A percentile compares a stretch with the other conserved stretches of the same genome.
Conservation (phyloP, 2,329 filamentous ascomycete genomes). For the Colletotrichum sp. region DNA sequence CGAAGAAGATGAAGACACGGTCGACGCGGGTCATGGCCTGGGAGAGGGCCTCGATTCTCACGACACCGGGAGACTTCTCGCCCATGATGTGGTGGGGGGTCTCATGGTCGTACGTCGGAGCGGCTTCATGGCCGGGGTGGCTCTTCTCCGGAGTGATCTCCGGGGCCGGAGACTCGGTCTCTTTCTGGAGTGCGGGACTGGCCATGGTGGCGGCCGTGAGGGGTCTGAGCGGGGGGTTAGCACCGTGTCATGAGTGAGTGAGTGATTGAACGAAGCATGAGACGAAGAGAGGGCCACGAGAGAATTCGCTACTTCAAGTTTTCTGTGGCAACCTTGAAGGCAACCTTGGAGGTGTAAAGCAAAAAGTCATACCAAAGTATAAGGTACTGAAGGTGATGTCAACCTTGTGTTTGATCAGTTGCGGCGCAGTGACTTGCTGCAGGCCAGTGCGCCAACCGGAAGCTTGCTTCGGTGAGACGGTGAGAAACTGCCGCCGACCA, state of each 20-base stretch:
- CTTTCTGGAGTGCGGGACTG: background rate
- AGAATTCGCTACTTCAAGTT: background rate
- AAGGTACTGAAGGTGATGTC: background rate
- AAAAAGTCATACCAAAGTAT: background rate
- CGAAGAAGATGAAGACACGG: slow-evolving; percentile 61
- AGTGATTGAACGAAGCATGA: background rate
- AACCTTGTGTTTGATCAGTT: background rate
- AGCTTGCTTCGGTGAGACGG: background rate
- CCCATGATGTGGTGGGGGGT: slow-evolving; percentile 21
- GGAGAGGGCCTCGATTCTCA: slow-evolving; percentile 62
- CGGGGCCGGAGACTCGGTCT: background rate
- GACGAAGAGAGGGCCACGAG: background rate
- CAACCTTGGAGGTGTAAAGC: background rate
- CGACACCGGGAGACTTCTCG: slow-evolving; percentile 56
- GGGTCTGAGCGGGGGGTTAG: background rate
- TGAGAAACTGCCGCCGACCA: background rate
- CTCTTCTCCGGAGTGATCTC: slow-evolving; percentile 1
- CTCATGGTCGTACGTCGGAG: background rate
- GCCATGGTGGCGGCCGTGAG: background rate
- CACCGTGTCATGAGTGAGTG: background rate
- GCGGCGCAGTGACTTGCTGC: background rate
- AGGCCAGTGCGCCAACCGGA: background rate
- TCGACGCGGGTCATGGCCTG: slow-evolving; percentile 56
- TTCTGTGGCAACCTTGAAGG: background rate
- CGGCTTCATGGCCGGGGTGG: background rate